Base-by-base conservation (phyloP, 108 stramenopile species). In the Nitzschia inconspicua region DNA sequence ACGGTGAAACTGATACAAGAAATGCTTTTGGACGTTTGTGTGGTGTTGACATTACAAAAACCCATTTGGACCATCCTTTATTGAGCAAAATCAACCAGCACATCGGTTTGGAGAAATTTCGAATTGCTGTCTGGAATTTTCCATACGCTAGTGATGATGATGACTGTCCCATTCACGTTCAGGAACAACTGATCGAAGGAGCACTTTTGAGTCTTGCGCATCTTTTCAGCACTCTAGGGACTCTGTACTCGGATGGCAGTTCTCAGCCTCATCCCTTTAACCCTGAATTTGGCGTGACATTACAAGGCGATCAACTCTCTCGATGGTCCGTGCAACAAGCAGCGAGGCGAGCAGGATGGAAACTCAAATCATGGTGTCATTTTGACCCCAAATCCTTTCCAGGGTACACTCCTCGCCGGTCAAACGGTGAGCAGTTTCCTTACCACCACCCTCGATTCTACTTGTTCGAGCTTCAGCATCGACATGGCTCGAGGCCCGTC, bases 301-400 rank as follows among this genome's bases (percentile, higher is more conserved):
- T 64, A 4, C 51, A 64, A 20, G 63, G 51, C 8, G 63, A 64
- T 13, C 63, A 64, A 29, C 54, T 64, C 41, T 52, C 63, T 9
- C 25, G 51, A 11, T 64, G 63, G 63, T 32, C 14, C 10, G 44
- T 64, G 1, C 27, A 54, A 11, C 50, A 52, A 18, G 29, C 63
- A 6, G 63, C 63, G 9, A n/a, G n/a, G 31, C 42, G 63, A 3
- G 26, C 51, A 16, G 63, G 63, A 2, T 64, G 63, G 63, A n/a
- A 24, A 22, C 51, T 64, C n/a, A 25, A 43, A 3, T 13, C 39
- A 36, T 64, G 42, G 44, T 20, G 27, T 47, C 5, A 25, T 1
- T 64, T 64, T 29, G 32, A 53, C 9, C 5, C 50, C 7, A 16
- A 14, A 16, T 37, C 18, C 13, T 64, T 39, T 39, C 20, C 44